Conservation (phyloP, 257 asterid species). For the Catharanthus roseus region DNA sequence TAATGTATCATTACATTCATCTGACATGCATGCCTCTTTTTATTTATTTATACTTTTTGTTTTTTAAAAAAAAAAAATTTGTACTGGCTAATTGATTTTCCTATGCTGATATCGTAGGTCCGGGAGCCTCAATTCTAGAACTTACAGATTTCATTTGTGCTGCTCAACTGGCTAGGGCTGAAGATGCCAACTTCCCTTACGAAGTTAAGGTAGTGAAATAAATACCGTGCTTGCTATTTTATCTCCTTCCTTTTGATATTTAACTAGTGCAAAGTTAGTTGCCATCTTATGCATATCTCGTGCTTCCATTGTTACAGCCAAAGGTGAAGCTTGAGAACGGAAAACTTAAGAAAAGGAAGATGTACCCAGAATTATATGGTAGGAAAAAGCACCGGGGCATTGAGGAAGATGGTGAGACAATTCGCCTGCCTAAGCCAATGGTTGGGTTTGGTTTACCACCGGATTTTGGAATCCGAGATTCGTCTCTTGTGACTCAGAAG, state of each 20-base stretch:
- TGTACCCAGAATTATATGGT: slow-evolving; percentile 6
- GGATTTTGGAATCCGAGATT: slow-evolving; percentile 1
- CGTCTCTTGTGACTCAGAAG: slow-evolving; percentile 3
- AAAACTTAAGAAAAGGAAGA: slow-evolving; percentile 24
- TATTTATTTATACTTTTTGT: not conserved
- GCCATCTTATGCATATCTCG: not conserved
- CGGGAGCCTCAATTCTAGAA: slow-evolving; percentile 44
- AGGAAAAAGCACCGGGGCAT: slow-evolving; percentile 23
- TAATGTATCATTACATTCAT: too few relatives aligned
- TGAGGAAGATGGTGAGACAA: slow-evolving; percentile 19
- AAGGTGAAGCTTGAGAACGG: slow-evolving; percentile 22
- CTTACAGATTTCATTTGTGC: slow-evolving; percentile 67
- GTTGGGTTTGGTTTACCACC: slow-evolving; percentile 41
- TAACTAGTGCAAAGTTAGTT: not conserved
- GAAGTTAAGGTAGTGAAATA: slow-evolving; percentile 50
- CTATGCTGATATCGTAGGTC: slow-evolving; percentile 39
- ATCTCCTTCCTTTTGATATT: not conserved
- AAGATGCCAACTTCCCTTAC: slow-evolving; percentile 39
- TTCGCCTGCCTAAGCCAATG: slow-evolving; percentile 40
- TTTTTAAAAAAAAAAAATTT: not conserved
- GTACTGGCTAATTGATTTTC: not conserved
- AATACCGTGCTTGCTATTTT: not conserved
- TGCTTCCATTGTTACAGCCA: slow-evolving; percentile 20
- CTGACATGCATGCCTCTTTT: too few relatives aligned
- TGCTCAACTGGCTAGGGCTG: slow-evolving; percentile 75